phyloP scores from a whole-genome alignment of 163 green algal genomes.

The Volvox carteri region DNA sequence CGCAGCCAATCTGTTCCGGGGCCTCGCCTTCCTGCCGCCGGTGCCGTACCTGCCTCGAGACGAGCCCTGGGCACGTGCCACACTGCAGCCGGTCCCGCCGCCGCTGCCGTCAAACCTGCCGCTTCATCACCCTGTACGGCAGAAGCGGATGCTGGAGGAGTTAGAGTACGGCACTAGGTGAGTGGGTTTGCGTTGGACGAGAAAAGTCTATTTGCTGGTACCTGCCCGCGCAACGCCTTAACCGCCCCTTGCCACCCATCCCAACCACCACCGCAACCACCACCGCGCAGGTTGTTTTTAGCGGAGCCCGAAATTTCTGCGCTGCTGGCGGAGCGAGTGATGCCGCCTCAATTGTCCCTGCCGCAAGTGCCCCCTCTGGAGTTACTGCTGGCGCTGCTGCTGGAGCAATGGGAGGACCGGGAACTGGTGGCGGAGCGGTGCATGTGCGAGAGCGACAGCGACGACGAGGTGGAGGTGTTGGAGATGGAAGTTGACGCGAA shows the following conservation, averaged over 20 bases:
- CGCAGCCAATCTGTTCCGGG: background rate
- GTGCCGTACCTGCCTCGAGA: background rate
- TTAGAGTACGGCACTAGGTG: slow-evolving; percentile 7
- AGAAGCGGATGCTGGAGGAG: slow-evolving; percentile 3
- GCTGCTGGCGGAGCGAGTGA: background rate
- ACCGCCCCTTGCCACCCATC: background rate
- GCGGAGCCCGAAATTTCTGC: background rate
- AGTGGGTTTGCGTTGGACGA: background rate
- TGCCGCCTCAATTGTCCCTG: background rate
- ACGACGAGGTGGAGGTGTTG: background rate
- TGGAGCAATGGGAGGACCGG: background rate
- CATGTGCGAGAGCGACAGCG: background rate
- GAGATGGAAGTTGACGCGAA: no score
- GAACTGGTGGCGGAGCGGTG: background rate
- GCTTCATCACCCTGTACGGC: background rate
- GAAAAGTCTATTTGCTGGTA: background rate
- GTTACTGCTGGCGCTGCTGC: background rate
- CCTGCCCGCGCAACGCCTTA: background rate
- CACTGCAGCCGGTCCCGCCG: background rate
- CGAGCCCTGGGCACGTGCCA: background rate
- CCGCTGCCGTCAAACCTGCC: background rate
- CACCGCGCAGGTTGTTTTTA: background rate
- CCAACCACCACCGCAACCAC: background rate
- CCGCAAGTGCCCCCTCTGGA: background rate
- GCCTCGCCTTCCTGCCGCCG: slow-evolving; percentile 13